Base-by-base conservation (phyloP, 768 basidiomycete genomes). In the Candolleomyces efflorescens region DNA sequence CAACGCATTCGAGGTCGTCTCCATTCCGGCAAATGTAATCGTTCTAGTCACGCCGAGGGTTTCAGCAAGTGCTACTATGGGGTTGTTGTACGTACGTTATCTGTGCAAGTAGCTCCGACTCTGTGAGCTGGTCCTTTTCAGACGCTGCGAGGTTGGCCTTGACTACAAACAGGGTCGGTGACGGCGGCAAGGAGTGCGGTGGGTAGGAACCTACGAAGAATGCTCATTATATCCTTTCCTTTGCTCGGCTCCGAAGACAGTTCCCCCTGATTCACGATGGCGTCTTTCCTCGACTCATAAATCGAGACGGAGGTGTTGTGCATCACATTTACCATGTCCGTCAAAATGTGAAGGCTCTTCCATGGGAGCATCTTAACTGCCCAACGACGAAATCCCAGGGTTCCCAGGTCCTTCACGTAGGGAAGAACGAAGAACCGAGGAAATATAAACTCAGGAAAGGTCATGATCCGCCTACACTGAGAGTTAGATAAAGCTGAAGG, bases 91-190 rank as follows among this genome's bases (percentile, higher is more conserved):
- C 60, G 48, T 57, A 68, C 68, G 66, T 64, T 32, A 71, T 64
- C 58, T 79, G 78, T 0, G 65, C 78, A 11, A 75, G 60, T 1
- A 81, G 55, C 61, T 79, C 76, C 23, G 71, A 69, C n/a, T 73
- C 69, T 38, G 65, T 58, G 15, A 76, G 51, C 4, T 62, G 63
- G 47, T 73, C 73, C 18, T 65, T 65, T 36, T 69, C 69, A n/a
- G 59, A 58, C 2, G 70, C 69, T 10, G 68, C 61, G 45, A 70
- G 64, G 58, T 78, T 79, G 9, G 71, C 76, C 55, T 68, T 69
- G 60, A 80, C 78, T 80, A 38, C 32, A 26, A 48, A 26, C 20
- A 27, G 11, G 27, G 38, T 39, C 23, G 15, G 38, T 15, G 12
- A 32, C 22, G 3, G n/a, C n/a, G n/a, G n/a, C 13, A 32, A 24